Evolutionary conservation across 1,139 yeast genomes (phyloP), one percentile per base, ranked within the genome.

Genomic region (Zygosaccharomyces pseudobailii): DNA sequence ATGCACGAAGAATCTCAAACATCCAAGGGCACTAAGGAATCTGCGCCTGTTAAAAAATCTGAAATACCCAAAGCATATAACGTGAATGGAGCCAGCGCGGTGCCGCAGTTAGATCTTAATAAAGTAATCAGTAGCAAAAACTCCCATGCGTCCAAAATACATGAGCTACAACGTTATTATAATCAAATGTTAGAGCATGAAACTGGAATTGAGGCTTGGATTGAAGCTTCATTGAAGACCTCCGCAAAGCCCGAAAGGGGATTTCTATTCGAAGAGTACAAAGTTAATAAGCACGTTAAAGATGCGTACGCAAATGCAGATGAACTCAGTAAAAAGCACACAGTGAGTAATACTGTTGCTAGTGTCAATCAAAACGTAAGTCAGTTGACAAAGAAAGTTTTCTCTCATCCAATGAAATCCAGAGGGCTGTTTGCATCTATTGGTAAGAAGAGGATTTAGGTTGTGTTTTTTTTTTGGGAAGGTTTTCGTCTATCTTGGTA

Each of bases 291-390:
- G 33, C 68, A 65, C 43, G 68, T 64, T 23, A 58, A 56, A 42
- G 67, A 65, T 39, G 69, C 69, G 4, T 65, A 65, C 45, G 65
- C 66, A 3, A 63, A 65, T 33, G 67, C 69, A 1, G 69, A 66
- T 28, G 65, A 62, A 22, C 47, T 65, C 41, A 62, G 64, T 36
- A 62, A 55, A 48, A 64, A 56, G 50, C 55, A 62, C 40, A 58
- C 63, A 3, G 64, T 64, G n/a, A 62, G 57, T 33, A 63, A 62
- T 45, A 63, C 66, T 1, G 66, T 64, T 6, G 62, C 64, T 13
- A 62, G 58, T 30, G 67, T 66, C 3, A 65, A 65, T 27, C 68
- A 65, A 43, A 65, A 65, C 41, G 67, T 65, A 24, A 63, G 56
- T 27, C 69, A 65, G 41, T 46, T 65, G 39, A 63, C 59, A 33